phyloP scores from a whole-genome alignment of 202 grass and related monocot genomes.

The Hordeum pubiflorum region DNA sequence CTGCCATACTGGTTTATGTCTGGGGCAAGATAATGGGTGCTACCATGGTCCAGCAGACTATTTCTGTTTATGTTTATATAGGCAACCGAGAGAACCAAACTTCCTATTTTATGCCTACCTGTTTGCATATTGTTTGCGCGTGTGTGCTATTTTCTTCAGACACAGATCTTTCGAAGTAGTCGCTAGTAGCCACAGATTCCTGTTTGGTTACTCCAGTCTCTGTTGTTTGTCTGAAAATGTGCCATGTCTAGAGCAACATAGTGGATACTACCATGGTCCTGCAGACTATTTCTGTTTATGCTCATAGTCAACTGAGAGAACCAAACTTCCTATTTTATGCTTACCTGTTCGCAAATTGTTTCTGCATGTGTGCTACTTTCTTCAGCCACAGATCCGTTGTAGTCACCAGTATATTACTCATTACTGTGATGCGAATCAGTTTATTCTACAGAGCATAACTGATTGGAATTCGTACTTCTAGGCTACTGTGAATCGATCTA shows the following conservation, averaged over 20 bases:
- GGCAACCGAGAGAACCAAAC: background rate
- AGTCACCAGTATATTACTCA: background rate
- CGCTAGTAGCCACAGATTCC: background rate
- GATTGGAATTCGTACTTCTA: conserved; percentile 31
- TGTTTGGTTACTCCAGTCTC: background rate
- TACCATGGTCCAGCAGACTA: background rate
- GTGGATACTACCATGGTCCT: background rate
- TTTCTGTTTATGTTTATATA: background rate
- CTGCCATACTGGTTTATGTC: background rate
- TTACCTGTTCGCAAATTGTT: background rate
- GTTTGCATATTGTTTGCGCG: background rate
- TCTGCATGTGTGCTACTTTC: conserved; percentile 12
- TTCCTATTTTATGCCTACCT: background rate
- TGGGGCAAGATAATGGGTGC: background rate
- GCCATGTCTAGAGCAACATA: background rate
- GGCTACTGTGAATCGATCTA: conserved; percentile 90
- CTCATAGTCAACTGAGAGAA: background rate
- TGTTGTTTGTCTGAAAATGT: background rate
- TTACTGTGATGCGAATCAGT: background rate
- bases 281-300: background rate
- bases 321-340: background rate
- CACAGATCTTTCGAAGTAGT: background rate
- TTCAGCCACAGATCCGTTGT: background rate
- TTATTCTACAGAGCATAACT: background rate
- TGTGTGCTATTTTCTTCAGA: conserved; percentile 1